Evolutionary conservation across 345 rosid species (phyloP), one percentile per base, ranked within the genome.

Genomic region (Citrus maxima): DNA sequence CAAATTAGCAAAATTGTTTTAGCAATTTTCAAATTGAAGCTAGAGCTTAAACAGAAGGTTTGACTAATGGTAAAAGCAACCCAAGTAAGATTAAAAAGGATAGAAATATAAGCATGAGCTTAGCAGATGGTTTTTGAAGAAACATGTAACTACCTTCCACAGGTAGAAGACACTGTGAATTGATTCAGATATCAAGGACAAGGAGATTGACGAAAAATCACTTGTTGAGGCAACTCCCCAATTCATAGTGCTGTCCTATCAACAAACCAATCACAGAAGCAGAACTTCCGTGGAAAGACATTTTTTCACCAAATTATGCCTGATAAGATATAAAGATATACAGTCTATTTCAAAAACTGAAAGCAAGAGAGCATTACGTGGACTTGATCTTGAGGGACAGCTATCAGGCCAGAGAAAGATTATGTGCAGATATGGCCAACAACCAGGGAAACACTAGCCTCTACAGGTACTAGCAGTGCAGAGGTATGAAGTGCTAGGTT

Each of bases 401-500:
- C 18, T 67, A 38, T 4, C 5, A n/a, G 72, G 54, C 72, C 9
- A 67, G 72, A 67, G 28, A 18, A 67, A 67, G 5, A 42, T 38
- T 38, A 30, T 37, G 28, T 5, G 30, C 24, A 10, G 72, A 12
- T 6, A 32, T 38, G 30, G 19, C 19, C 55, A 38, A n/a, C 28
- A 67, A 46, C 1, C 51, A 46, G 51, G 51, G 16, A 10, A 62
- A 42, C 28, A 58, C 72, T 51, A 65, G 54, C 32, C 63, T 51
- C n/a, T 14, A 38, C 22, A 32, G 13, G 34, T 12, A 13, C n/a
- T 49, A 51, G 49, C 40, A 49, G 12, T 18, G 32, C 6, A 22
- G 35, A 27, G 35, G 54, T 13, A 35, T 30, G 72, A 76, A 32
- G 16, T n/a, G n/a, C 34, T 66, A 25, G 84, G 80, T 59, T 84